Conservation (phyloP, 169 alveolate species). For the Eimeria nieschulzi region DNA sequence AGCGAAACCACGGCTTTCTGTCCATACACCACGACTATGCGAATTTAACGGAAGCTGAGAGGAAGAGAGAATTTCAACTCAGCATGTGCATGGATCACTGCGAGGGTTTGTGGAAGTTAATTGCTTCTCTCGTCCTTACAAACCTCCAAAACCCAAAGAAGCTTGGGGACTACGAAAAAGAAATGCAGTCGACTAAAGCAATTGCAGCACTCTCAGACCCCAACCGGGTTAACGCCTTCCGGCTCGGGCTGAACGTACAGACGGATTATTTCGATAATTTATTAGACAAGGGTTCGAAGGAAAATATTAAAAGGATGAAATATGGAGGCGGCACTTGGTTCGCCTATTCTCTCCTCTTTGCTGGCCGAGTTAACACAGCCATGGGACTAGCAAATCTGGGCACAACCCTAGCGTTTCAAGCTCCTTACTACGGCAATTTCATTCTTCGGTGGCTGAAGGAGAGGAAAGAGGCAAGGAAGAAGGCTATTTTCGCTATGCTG, state of each 20-base stretch:
- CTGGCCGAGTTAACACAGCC: conserved; percentile 14
- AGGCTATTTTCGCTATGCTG: conserved; percentile 35
- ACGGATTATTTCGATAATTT: conserved; percentile 52
- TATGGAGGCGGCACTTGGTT: conserved; percentile 51
- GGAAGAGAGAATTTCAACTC: conserved; percentile 30
- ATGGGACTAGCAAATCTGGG: conserved; percentile 45
- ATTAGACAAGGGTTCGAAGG: conserved; percentile 39
- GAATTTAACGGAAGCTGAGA: background rate
- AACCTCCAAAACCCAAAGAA: conserved; percentile 48
- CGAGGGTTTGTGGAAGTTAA: conserved; percentile 32
- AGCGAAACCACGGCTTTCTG: conserved; percentile 36
- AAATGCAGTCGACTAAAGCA: background rate
- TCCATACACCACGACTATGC: conserved; percentile 29
- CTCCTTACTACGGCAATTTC: conserved; percentile 48
- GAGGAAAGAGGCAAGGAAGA: conserved; percentile 3
- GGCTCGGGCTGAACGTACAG: conserved; percentile 36
- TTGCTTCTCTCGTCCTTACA: conserved; percentile 19
- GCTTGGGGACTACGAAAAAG: conserved; percentile 32
- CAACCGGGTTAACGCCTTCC: conserved; percentile 49
- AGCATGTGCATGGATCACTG: conserved; percentile 69
- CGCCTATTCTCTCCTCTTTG: conserved; percentile 38
- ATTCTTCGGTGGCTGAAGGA: conserved; percentile 36
- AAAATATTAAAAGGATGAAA: conserved; percentile 23
- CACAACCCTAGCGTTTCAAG: conserved; percentile 22
- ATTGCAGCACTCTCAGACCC: conserved; percentile 11